A percentile compares a stretch with the other conserved stretches of the same genome.
Conservation (phyloP, 2,329 filamentous ascomycete species). For the Fusarium caatingaense region DNA sequence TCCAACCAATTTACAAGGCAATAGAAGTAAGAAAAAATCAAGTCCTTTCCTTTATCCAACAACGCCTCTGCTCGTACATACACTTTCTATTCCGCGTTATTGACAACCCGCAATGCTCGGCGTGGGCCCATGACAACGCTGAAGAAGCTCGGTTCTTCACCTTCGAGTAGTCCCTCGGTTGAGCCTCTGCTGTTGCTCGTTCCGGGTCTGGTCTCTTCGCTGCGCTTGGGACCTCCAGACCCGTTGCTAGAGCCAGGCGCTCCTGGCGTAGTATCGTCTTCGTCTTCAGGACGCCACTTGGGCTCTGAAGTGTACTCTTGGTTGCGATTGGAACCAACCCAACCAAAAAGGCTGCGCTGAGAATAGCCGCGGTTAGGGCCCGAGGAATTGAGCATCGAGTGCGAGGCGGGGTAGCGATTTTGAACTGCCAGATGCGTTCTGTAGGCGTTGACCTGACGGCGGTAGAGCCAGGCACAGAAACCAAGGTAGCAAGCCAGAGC, state of each 20-base stretch:
- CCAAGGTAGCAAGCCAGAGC: slow-evolving; percentile 72
- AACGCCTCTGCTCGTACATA: neutral
- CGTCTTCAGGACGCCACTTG: slow-evolving; percentile 47
- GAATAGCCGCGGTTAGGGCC: slow-evolving; percentile 28
- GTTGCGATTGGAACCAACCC: slow-evolving; percentile 48
- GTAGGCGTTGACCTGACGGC: slow-evolving; percentile 76
- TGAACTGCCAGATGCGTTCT: slow-evolving; percentile 74
- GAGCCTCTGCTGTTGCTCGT: slow-evolving; percentile 59
- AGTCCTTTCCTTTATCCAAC: neutral
- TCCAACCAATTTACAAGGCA: neutral
- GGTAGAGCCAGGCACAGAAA: slow-evolving; percentile 79
- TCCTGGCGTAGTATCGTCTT: slow-evolving; percentile 41
- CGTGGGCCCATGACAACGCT: slow-evolving; percentile 75
- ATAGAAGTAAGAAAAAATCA: neutral
- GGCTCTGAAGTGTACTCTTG: slow-evolving; percentile 44
- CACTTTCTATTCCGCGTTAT: slow-evolving; percentile 55
- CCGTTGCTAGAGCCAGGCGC: slow-evolving; percentile 40
- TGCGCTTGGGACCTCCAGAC: slow-evolving; percentile 36
- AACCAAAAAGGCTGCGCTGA: slow-evolving; percentile 47
- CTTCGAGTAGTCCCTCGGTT: slow-evolving; percentile 60
- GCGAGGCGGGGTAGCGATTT: slow-evolving; percentile 65
- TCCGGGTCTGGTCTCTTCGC: slow-evolving; percentile 45
- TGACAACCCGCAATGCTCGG: slow-evolving; percentile 76
- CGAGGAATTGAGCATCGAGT: slow-evolving; percentile 51
- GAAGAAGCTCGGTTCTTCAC: slow-evolving; percentile 77